phyloP scores from a whole-genome alignment of 2,329 filamentous ascomycete genomes.

The Venturia carpophila region DNA sequence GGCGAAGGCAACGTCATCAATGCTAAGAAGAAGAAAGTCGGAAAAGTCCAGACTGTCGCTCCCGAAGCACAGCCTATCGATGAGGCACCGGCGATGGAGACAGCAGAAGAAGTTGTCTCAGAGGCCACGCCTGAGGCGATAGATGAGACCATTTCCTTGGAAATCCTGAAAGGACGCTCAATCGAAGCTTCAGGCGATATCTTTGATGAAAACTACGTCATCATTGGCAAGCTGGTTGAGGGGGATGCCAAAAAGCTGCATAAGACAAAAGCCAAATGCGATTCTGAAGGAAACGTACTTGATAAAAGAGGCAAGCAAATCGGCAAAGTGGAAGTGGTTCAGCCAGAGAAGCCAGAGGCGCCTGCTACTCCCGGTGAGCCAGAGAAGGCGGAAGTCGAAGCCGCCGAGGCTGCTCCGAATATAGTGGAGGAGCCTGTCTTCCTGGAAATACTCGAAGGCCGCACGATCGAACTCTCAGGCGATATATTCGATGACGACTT shows the following conservation, averaged over 20 bases:
- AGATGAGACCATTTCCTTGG: neutral
- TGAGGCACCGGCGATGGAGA: neutral
- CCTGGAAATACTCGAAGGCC: conserved; percentile 42
- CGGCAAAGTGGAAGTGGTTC: conserved; percentile 43
- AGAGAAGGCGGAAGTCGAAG: conserved; percentile 38
- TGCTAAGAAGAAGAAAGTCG: conserved; percentile 55
- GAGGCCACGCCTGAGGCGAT: neutral
- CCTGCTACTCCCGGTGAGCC: conserved; percentile 25
- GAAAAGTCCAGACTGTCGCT: conserved; percentile 48
- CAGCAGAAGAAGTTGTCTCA: neutral
- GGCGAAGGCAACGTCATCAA: conserved; percentile 57
- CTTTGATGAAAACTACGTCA: neutral
- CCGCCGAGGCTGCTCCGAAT: conserved; percentile 37
- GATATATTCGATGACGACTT: conserved; percentile 44
- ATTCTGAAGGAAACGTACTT: conserved; percentile 13
- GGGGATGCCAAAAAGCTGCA: conserved; percentile 13
- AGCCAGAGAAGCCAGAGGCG: conserved; percentile 36
- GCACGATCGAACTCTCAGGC: conserved; percentile 51
- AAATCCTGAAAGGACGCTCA: neutral
- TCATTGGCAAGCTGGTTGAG: conserved; percentile 13
- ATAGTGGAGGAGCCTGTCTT: conserved; percentile 29
- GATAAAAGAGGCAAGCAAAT: conserved; percentile 44
- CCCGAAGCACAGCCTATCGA: conserved; percentile 23
- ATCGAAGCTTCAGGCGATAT: conserved; percentile 7
- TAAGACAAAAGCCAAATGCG: conserved; percentile 11